Conservation (phyloP, 2,329 filamentous ascomycete species). For the Fusarium ramigenum region DNA sequence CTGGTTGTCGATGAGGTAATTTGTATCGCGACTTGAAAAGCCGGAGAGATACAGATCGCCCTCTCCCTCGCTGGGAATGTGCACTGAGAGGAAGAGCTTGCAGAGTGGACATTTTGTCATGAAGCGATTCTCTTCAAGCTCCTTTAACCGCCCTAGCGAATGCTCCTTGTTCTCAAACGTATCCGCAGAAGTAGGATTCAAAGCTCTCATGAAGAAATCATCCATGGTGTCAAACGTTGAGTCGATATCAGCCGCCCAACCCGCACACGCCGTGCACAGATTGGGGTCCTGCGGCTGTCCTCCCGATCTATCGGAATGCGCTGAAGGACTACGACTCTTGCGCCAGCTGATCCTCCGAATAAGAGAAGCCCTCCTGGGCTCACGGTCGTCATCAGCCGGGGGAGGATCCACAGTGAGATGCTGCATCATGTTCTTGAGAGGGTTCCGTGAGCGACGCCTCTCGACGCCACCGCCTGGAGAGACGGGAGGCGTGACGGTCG, state of each 20-base stretch:
- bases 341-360: conserved; percentile 51
- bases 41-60: conserved; percentile 47
- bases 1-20: conserved; percentile 46
- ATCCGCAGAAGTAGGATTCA: conserved; percentile 44
- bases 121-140: conserved; percentile 47
- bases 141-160: conserved; percentile 41
- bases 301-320: conserved; percentile 46
- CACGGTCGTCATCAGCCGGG: conserved; percentile 40
- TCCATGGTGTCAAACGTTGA: conserved; percentile 47
- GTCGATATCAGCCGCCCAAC: conserved; percentile 48
- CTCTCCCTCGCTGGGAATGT: conserved; percentile 44
- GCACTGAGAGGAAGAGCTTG: conserved; percentile 48
- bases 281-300: conserved; percentile 44
- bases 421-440: conserved; percentile 50
- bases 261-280: conserved; percentile 45
- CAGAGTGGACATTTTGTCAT: conserved; percentile 48
- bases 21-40: conserved; percentile 49
- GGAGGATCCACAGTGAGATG: conserved; percentile 49
- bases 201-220: conserved; percentile 40
- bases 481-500: conserved; percentile 35
- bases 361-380: conserved; percentile 45
- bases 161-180: conserved; percentile 47
- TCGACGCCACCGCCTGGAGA: conserved; percentile 38
- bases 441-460: conserved; percentile 49
- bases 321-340: conserved; percentile 49